Conservation (phyloP, 305 asterid genomes). For the Solanum hybrid region DNA sequence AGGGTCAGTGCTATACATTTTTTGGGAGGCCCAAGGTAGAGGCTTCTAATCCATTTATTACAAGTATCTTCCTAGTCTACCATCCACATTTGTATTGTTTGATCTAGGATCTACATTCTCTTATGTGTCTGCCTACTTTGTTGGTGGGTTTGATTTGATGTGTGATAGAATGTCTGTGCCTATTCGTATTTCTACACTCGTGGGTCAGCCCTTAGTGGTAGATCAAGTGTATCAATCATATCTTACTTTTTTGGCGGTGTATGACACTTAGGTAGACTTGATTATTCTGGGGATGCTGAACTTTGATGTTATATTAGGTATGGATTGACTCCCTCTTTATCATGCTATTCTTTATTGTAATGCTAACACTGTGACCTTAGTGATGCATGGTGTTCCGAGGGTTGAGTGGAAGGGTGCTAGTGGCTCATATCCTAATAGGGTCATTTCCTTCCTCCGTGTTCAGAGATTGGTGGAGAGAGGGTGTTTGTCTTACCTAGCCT, state of each 20-base stretch:
- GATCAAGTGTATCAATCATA: background rate
- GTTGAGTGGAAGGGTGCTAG: background rate
- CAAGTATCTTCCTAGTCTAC: background rate
- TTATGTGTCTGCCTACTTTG: background rate
- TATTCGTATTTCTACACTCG: background rate
- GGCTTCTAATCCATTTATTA: too few relatives aligned
- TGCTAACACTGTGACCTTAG: background rate
- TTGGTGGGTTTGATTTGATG: background rate
- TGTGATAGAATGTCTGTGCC: background rate
- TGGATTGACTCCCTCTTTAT: background rate
- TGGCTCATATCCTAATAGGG: background rate
- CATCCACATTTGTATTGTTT: too few relatives aligned
- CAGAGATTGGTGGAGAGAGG: background rate
- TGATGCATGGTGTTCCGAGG: background rate
- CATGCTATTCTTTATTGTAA: background rate
- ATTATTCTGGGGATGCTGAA: background rate
- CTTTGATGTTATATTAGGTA: background rate
- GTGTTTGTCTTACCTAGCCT: background rate
- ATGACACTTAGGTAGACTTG: background rate
- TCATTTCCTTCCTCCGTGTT: background rate
- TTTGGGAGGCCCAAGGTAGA: accelerated
- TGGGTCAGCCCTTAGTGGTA: background rate
- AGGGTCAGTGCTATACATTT: background rate
- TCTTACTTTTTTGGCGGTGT: background rate
- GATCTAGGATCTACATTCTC: background rate